These are phyloP conservation scores for Xylaria polymorpha DNA, from an alignment of 2,329 filamentous ascomycete species.

Conservation along the genomic window DNA sequence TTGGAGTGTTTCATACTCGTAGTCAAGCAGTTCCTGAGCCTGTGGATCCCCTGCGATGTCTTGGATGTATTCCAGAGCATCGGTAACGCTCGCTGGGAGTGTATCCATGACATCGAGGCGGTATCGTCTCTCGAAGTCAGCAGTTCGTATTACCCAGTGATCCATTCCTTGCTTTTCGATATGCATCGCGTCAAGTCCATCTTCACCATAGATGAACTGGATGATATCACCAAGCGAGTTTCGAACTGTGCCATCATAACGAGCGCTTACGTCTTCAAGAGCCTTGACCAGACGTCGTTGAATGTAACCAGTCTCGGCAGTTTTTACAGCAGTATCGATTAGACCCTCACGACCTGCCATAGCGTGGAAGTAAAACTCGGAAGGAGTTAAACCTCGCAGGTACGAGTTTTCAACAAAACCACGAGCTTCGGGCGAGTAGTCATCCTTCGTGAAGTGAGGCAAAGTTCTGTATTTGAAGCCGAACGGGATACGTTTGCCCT, in stretches of 20 bases:
- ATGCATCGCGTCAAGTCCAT: constrained; percentile 90
- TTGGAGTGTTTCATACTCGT: constrained; percentile 83
- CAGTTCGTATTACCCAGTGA: constrained; percentile 82
- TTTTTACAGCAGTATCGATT: constrained; percentile 99
- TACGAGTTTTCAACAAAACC: constrained; percentile 99
- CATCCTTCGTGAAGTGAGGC: constrained; percentile 98
- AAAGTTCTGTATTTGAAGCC: constrained; percentile 98
- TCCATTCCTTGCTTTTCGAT: constrained; percentile 95
- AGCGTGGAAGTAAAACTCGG: constrained; percentile 99
- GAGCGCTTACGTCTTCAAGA: constrained; percentile 95
- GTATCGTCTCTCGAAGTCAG: constrained; percentile 83
- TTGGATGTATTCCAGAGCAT: constrained; percentile 85
- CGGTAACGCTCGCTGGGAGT: constrained; percentile 66
- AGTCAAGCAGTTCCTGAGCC: constrained; percentile 86
- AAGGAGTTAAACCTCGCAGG: constrained; percentile 91
- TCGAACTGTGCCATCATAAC: constrained; percentile 96
- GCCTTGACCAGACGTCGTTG: constrained; percentile 98
- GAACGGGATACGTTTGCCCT: constrained; percentile 98
- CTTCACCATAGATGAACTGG: constrained; percentile 97
- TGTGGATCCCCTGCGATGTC: constrained; percentile 89
- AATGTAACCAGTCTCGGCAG: constrained; percentile 98
- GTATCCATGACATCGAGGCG: constrained; percentile 87
- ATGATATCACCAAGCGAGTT: constrained; percentile 97
- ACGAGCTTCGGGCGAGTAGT: constrained; percentile 96
- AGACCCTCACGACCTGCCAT: constrained; percentile 99